Conservation (phyloP, 2,329 filamentous ascomycete species). For the Penicillium aurantiogriseum region DNA sequence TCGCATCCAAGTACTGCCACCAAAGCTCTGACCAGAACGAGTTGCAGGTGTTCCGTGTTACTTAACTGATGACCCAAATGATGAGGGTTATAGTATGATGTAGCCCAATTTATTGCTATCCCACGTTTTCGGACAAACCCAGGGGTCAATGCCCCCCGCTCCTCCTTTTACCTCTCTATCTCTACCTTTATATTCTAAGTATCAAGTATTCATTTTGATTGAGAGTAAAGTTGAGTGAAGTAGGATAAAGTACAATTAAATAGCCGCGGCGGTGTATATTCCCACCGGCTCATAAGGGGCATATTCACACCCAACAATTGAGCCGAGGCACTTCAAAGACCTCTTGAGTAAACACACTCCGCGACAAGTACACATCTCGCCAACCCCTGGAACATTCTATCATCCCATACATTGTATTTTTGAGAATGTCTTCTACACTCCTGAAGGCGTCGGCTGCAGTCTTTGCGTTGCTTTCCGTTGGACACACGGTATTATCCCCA, state of each 20-base stretch:
- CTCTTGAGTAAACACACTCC: background rate
- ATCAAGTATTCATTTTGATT: background rate
- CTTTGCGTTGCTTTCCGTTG: conserved; percentile 22
- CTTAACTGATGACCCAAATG: too few relatives aligned
- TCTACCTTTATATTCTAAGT: background rate
- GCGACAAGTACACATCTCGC: background rate
- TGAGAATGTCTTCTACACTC: conserved; percentile 14
- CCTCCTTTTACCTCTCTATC: background rate
- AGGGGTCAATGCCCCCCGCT: background rate
- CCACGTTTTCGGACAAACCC: background rate
- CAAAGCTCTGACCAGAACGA: too few relatives aligned
- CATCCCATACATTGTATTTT: background rate
- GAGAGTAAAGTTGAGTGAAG: background rate
- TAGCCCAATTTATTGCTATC: background rate
- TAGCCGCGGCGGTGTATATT: background rate
- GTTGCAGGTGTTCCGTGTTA: too few relatives aligned
- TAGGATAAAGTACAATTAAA: background rate
- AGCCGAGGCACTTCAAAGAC: background rate
- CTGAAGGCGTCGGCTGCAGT: conserved; percentile 21
- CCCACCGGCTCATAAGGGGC: background rate
- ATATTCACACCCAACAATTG: background rate
- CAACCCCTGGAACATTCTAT: background rate
- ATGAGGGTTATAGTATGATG: background rate
- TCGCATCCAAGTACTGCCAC: too few relatives aligned
- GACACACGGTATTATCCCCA: conserved; percentile 25